Percentiles rank a stretch among this genome's conserved stretches.
Evolutionary conservation across 2,329 filamentous ascomycete species (phyloP).

Genomic region (Fusarium nematophilum): DNA sequence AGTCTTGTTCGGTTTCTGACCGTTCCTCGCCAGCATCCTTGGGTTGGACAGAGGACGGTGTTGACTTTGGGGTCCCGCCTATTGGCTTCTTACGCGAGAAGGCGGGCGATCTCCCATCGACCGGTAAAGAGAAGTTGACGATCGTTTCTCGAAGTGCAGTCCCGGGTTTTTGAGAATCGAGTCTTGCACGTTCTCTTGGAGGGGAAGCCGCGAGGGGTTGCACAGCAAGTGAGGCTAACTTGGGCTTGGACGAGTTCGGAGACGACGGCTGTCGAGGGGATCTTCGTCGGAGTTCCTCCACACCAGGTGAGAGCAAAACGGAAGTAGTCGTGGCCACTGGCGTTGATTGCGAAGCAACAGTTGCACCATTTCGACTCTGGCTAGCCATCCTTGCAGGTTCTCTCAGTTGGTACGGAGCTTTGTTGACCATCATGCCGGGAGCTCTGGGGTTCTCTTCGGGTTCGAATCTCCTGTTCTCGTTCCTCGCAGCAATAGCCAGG

Average conservation of each 20-base stretch:
- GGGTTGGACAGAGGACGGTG: slow-evolving; percentile 32
- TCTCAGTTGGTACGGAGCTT: too few relatives aligned
- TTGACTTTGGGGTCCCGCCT: slow-evolving; percentile 20
- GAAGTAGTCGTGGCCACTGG: slow-evolving; percentile 57
- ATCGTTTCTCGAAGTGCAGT: slow-evolving; percentile 19
- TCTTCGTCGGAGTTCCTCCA: slow-evolving; percentile 62
- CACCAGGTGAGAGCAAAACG: slow-evolving; percentile 62
- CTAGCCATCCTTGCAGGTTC: not conserved
- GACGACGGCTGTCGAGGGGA: slow-evolving; percentile 57
- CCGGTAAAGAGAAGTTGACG: slow-evolving; percentile 40
- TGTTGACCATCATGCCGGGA: too few relatives aligned
- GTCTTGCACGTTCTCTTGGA: not conserved
- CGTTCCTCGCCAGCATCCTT: slow-evolving; percentile 32
- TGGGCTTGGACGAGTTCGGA: slow-evolving; percentile 21
- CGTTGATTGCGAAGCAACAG: slow-evolving; percentile 26
- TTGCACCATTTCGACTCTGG: slow-evolving; percentile 6
- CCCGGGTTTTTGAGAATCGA: slow-evolving; percentile 4
- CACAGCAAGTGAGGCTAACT: not conserved
- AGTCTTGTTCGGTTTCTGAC: slow-evolving; percentile 11
- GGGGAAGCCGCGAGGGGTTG: not conserved
- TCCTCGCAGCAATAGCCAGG: slow-evolving; percentile 59
- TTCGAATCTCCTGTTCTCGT: slow-evolving; percentile 58
- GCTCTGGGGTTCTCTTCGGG: slow-evolving; percentile 37
- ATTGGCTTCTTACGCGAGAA: slow-evolving; percentile 45
- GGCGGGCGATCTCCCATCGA: slow-evolving; percentile 33